Conservation (phyloP, 129 eudicot species). For the Chrysanthemum lavandulifolium region DNA sequence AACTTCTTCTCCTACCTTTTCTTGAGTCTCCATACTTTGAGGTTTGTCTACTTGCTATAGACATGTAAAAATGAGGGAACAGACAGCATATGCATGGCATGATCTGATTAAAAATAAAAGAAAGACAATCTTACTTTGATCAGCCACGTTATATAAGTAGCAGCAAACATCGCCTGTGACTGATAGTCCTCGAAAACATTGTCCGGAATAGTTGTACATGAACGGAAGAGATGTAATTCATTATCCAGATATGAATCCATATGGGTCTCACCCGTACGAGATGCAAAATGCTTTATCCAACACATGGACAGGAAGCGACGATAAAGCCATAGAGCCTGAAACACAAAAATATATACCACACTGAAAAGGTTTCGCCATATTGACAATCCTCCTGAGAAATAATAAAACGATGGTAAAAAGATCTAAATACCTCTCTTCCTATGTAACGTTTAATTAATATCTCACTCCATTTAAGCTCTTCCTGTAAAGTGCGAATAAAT, state of each 20-base stretch:
- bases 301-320: slow-evolving; percentile 73
- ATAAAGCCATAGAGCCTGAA: slow-evolving; percentile 87
- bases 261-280: slow-evolving; percentile 17
- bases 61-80: not conserved
- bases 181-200: slow-evolving; percentile 69
- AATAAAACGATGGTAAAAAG: slow-evolving; percentile 1
- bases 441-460: slow-evolving; percentile 59
- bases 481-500: slow-evolving; percentile 43
- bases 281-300: slow-evolving; percentile 63
- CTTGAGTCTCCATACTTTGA: slow-evolving; percentile 29
- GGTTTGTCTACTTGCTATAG: slow-evolving; percentile 50
- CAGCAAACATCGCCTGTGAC: slow-evolving; percentile 70
- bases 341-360: slow-evolving; percentile 11
- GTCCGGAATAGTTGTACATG: slow-evolving; percentile 52
- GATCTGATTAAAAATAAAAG: not conserved
- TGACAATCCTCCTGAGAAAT: not conserved
- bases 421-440: slow-evolving; percentile 70
- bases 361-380: slow-evolving; percentile 8
- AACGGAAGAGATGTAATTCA: slow-evolving; percentile 53
- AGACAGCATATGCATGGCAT: not conserved
- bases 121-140: slow-evolving; percentile 46
- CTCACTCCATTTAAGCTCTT: slow-evolving; percentile 74
- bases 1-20: slow-evolving; percentile 40
- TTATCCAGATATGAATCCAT: slow-evolving; percentile 39
- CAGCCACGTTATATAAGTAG: slow-evolving; percentile 76